Base-by-base conservation (phyloP, 192 early-diverging fungal species). In the Obelidium mucronatum region DNA sequence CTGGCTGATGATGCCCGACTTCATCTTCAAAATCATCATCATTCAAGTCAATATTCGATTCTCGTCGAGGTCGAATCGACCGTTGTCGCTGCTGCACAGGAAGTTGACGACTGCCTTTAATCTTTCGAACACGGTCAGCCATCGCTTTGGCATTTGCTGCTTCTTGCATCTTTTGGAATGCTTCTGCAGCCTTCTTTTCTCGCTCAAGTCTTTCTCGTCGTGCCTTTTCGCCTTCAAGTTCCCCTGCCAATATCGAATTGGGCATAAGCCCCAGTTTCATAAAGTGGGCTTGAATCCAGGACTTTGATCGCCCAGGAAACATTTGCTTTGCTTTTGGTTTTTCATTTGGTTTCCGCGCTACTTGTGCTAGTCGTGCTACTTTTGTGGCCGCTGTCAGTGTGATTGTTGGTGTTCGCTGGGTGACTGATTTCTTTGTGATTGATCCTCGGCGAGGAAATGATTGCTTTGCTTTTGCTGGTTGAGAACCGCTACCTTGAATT, bases 231-330 rank as follows among this genome's bases (percentile, higher is more conserved):
- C 53, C 55, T 28, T 52, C 44, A 39, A 74, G 71, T 65, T 75
- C 58, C 2, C 70, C 67, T 13, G 78, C 65, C 28, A 84, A 35
- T 40, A 84, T 69, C 2, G 82, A 84, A 63, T 84, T 84, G 1
- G 82, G 82, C 6, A 84, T 44, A 5, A 81, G 65, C 0, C 82
- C 82, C 33, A 81, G 17, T 33, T 75, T 67, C 36, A 67, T 73
- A 77, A 84, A 76, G 22, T 75, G 60, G 11, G 56, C n/a, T 40
- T 74, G 82, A 34, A 84, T 79, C 65, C 74, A 76, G 6, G 60
- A 3, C 33, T 54, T 66, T 30, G 73, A 42, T 52, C 64, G 54
- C 31, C 69, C 69, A 2, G 69, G 54, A 40, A 72, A 72, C 17
- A 72, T n/a, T 17, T 17, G 22, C 35, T 72, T 72, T 26, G 51